Evolutionary conservation across 2,329 filamentous ascomycete genomes (phyloP).

Genomic region (Fusarium acutatum): DNA sequence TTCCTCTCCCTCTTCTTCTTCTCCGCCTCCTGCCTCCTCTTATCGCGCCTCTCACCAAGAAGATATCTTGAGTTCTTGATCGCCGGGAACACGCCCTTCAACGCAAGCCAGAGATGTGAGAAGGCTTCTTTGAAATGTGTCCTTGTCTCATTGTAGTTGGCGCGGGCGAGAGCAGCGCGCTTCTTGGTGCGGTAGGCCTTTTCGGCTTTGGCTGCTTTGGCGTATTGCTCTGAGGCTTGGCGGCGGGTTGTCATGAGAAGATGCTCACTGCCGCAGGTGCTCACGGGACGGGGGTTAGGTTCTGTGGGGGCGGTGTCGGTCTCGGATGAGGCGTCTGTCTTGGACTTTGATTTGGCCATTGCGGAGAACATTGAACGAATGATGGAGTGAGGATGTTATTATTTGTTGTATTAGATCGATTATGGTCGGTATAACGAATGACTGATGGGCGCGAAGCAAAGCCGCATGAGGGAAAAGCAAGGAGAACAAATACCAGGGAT

Average conservation of each 20-base stretch:
- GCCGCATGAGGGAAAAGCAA: neutral
- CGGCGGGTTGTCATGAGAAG: neutral
- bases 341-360: neutral
- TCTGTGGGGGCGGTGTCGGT: neutral
- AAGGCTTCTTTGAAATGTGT: neutral
- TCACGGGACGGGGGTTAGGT: neutral
- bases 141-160: constrained; percentile 12
- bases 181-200: constrained; percentile 14
- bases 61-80: neutral
- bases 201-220: constrained; percentile 7
- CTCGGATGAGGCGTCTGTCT: neutral
- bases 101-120: neutral
- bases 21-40: neutral
- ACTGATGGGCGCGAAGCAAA: neutral
- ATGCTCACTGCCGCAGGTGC: neutral
- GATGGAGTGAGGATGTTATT: neutral
- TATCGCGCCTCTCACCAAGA: neutral
- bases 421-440: neutral
- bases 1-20: neutral
- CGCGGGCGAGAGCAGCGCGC: neutral
- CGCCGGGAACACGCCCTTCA: neutral
- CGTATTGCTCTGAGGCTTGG: constrained; percentile 9
- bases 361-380: neutral
- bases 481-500: neutral
- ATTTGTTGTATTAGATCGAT: neutral